Evolutionary conservation across 202 grass and related monocot genomes (phyloP), one percentile per base, ranked within the genome.

Genomic region (Zizania palustris): DNA sequence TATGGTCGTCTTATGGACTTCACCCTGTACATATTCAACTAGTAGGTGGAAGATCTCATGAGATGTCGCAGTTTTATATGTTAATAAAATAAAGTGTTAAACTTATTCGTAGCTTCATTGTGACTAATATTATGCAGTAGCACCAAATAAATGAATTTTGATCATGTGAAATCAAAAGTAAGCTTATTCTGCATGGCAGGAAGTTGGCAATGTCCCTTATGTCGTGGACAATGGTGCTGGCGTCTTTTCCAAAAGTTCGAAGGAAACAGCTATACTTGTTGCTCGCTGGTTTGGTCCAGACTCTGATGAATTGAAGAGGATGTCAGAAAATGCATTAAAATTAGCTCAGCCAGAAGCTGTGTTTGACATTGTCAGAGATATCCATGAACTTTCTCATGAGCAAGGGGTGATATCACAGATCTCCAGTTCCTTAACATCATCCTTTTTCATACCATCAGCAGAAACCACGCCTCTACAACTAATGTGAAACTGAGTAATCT

Each of bases 151-250:
- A 4, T 28, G 28, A 22, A 61, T 59, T 63, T 63, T 68, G 18
- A 42, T 67, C 35, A 34, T 4, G 39, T 59, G 41, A 20, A 64
- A 22, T 62, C 6, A n/a, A n/a, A n/a, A n/a, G n/a, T 8, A n/a
- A 7, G 11, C 13, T 53, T 70, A 3, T 80, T 83, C 60, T 79
- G 57, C 16, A 14, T 82, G 19, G 60, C 86, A 96, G 93, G 93
- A 96, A 92, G 93, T 96, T 63, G 93, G 93, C 37, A 96, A 96
- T 36, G 89, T 96, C 11, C 93, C 93, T 60, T 96, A 96, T 64
- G 93, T 96, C 33, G 93, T 96, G 54, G 89, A 96, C 77, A 96
- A 92, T 13, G 93, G 93, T 64, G 93, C 93, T 5, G 93, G 93
- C 3, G 89, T 96, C 59, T 96, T 96, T 63, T 96, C 93, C 13